Evolutionary conservation across 352 stramenopile genomes (phyloP), one percentile per base, ranked within the genome.

Genomic region (Globisporangium perplexum): DNA sequence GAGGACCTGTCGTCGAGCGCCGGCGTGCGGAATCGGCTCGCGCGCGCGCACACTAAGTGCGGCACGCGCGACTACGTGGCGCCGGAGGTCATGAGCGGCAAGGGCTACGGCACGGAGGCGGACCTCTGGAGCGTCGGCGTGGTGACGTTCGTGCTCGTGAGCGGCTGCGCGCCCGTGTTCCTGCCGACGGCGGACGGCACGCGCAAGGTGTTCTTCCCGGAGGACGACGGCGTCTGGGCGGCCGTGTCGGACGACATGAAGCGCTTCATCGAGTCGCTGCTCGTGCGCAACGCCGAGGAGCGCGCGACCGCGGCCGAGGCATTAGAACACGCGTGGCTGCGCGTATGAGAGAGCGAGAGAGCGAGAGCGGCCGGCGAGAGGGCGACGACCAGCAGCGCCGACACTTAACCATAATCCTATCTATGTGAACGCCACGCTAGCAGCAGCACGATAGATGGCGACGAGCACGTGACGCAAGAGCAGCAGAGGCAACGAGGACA

Each of bases 101-200:
- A 98, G 55, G 86, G 85, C 26, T 98, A 98, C 61, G 92, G 96
- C 67, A 87, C 92, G 23, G 90, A 96, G 47, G 93, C 92, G 7
- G 94, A 98, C 59, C 87, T 97, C 60, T 98, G 90, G 89, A 96
- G 86, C 58, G 79, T 97, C 18, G 91, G 91, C 31, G 89, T 96
- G 15, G 93, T 98, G 31, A 87, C 92, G 24, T 97, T 91, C 53
- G 83, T 97, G 41, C 63, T 97, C 24, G 62, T 96, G 18, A 93
- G 72, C 24, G 93, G 85, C 10, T 90, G 69, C 42, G 83, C 83
- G 26, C 83, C 83, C 0, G 77, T 89, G 60, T 93, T 90, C 50
- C 56, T 89, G 17, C 79, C 79, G 1, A 68, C 72, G 0, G 58
- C 60, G 2, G 74, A 89, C 15, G 81, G 78, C 30, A 79, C 78